Evolutionary conservation across 1,139 yeast genomes (phyloP), one percentile per base, ranked within the genome.

Genomic region (Hansenula sp.): DNA sequence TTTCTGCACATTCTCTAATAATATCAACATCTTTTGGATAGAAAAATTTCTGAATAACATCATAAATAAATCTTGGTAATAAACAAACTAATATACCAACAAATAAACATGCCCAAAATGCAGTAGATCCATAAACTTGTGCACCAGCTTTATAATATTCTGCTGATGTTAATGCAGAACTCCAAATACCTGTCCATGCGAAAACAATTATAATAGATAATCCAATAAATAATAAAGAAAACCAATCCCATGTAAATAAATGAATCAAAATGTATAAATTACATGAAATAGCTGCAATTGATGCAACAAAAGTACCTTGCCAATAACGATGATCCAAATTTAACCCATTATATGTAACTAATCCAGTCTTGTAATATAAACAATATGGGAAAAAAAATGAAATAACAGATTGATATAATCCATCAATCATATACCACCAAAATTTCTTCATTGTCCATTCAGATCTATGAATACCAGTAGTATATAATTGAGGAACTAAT

Each of bases 191-290:
- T 1, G 96, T 81, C 97, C 97, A 90, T 43, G 78, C 80, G 61
- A 79, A 85, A 37, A 88, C 70, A 37, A 89, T 56, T 44, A 89
- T 56, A 42, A 79, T 74, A 8, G 96, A 85, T 33, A 90, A 56
- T 10, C 67, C 65, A 43, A 79, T 76, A 55, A 87, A 73, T 40
- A 85, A 57, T 17, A 73, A 53, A 5, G 90, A 78, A 41, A 88
- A 66, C 95, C 95, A 88, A 64, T 92, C 98, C 98, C 98, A 92
- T 57, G 95, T 75, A 59, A 79, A 79, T 63, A 88, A 95, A 59
- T 89, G 95, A 51, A 84, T 63, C 55, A 88, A 58, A 39, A 92
- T 81, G 65, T 84, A 90, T 13, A 79, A 52, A 61, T 92, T 87
- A 65, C 96, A 88, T 11, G 95, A 69, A 43, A 84, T 68, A 46